Evolutionary conservation across 2,329 filamentous ascomycete genomes (phyloP), one percentile per base, ranked within the genome.

Genomic region (Neonectria coccinea): DNA sequence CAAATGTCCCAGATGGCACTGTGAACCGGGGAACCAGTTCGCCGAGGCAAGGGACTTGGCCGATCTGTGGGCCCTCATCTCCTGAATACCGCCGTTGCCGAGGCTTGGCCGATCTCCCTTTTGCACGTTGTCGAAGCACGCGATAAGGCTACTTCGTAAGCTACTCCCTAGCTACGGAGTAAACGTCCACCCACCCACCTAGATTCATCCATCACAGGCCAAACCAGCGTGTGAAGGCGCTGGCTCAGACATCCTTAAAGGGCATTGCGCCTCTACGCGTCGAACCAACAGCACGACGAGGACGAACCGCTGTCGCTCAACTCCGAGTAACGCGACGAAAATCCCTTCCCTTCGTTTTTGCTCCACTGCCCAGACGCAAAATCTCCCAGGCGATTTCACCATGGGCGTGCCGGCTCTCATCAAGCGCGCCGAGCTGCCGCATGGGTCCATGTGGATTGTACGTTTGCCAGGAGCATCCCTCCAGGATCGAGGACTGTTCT

Each of bases 391-490:
- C 14, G 16, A 18, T 10, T 12, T 20, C 31, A 60, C 20, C 14
- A 76, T 76, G 74, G 69, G 69, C 4, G n/a, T 74, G n/a, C 61
- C 65, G n/a, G 56, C 42, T 14, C 18, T 76, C 10, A n/a, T 75
- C 51, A 66, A 72, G 36, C 71, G 71, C 55, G 66, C 68, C 42
- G 71, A 74, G 61, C 64, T 79, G 54, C 73, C 76, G 22, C 71
- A 72, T 48, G 76, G 76, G 25, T 77, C 76, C 8, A 70, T 69
- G 64, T 78, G 76, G 68, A 78, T 79, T 47, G 76, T 79, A 67
- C 52, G 75, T 59, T 5, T 5, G 3, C 9, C 12, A 18, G 11
- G 5, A 29, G 31, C 47, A 31, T 29, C n/a, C 25, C 52, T 45
- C 54, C 51, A n/a, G 20, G 22, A 10, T 42, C 16, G 16, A 42